phyloP scores from a whole-genome alignment of 495 filamentous ascomycete genomes.

The Margaritispora aquatica region DNA sequence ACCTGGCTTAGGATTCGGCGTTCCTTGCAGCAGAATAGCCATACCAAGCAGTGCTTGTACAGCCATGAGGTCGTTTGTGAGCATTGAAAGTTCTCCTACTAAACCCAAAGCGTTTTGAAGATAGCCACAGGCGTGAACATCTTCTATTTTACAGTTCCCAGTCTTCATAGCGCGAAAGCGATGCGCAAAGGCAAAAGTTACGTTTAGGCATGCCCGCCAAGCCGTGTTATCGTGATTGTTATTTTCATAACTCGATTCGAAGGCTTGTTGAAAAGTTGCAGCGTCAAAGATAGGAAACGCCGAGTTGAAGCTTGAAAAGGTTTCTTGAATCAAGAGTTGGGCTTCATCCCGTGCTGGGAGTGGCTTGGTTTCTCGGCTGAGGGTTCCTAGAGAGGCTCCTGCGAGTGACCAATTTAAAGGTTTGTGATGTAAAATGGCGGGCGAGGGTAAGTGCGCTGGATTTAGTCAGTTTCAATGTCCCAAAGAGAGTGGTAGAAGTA shows the following conservation, averaged over 20 bases:
- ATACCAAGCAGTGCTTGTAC: conserved; percentile 94
- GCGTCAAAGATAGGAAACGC: conserved; percentile 96
- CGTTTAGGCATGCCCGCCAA: conserved; percentile 96
- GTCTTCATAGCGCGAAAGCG: conserved; percentile 90
- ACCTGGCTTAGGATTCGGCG: conserved; percentile 87
- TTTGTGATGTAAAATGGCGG: too few species aligned
- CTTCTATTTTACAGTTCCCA: conserved; percentile 76
- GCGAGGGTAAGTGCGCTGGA: background rate
- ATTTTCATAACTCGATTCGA: conserved; percentile 81
- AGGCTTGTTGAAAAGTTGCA: conserved; percentile 88
- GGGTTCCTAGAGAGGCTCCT: conserved; percentile 82
- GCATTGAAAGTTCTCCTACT: conserved; percentile 81
- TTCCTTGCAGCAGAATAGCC: conserved; percentile 91
- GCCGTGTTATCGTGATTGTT: conserved; percentile 69
- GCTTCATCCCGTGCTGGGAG: conserved; percentile 76
- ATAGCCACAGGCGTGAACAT: conserved; percentile 85
- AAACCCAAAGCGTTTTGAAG: conserved; percentile 94
- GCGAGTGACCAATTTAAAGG: conserved; percentile 72
- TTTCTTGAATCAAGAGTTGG: conserved; percentile 78
- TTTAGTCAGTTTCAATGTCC: background rate
- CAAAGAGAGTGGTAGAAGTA: background rate
- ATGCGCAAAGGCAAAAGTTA: conserved; percentile 83
- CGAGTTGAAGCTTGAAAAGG: conserved; percentile 94
- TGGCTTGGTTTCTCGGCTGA: conserved; percentile 67
- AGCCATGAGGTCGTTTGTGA: conserved; percentile 73